A percentile compares a stretch with the other conserved stretches of the same genome.
Evolutionary conservation across 306 rosid genomes (phyloP).

Genomic region (Glycine latifolia): DNA sequence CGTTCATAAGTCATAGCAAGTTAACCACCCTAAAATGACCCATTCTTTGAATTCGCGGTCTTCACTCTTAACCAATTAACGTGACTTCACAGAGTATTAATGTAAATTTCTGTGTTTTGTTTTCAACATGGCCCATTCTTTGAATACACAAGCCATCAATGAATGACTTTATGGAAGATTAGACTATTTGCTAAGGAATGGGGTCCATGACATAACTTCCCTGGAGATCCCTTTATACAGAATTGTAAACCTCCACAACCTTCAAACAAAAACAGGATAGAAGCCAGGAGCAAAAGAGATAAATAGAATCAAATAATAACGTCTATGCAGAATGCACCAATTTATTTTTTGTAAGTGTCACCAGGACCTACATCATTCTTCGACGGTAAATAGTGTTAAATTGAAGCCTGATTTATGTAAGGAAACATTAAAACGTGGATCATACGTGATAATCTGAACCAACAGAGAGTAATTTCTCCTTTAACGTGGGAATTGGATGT

Average conservation of each 20-base stretch:
- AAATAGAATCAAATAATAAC: background rate
- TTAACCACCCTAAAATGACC: slow-evolving; percentile 43
- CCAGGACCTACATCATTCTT: background rate
- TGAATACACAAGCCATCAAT: slow-evolving; percentile 42
- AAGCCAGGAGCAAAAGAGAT: background rate
- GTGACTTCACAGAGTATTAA: slow-evolving; percentile 19
- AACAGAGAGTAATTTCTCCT: no score
- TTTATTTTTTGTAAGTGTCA: background rate
- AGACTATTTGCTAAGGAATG: background rate
- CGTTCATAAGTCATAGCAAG: slow-evolving; percentile 21
- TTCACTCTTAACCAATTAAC: slow-evolving; percentile 34
- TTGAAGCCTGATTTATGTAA: slow-evolving; percentile 20
- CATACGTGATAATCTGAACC: no score
- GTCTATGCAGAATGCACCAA: background rate
- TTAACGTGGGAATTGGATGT: no score
- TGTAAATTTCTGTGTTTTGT: slow-evolving; percentile 9
- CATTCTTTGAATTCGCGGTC: background rate
- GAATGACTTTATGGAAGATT: slow-evolving; percentile 31
- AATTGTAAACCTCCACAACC: background rate
- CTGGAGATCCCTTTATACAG: background rate
- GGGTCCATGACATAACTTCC: slow-evolving; percentile 31
- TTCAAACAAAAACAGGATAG: background rate
- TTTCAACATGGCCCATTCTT: slow-evolving; percentile 46
- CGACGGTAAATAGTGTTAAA: slow-evolving; percentile 4
- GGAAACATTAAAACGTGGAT: background rate